Base-by-base conservation (phyloP, 495 filamentous ascomycete species). In the Filosporella fistucella region DNA sequence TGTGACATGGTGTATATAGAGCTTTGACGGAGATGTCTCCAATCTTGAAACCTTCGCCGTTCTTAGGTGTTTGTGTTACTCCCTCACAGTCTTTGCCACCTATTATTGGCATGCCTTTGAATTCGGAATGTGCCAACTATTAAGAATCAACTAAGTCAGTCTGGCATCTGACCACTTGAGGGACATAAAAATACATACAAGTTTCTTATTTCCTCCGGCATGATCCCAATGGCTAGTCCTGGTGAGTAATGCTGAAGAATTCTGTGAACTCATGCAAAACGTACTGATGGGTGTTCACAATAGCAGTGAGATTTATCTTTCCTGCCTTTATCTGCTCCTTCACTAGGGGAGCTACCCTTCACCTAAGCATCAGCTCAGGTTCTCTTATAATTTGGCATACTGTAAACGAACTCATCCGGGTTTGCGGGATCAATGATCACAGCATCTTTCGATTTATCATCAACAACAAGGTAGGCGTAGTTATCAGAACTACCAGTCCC, bases 231-330 rank as follows among this genome's bases (percentile, higher is more conserved):
- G 93, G 62, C 91, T 96, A 48, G 9, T 14, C 38, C 44, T 12
- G 14, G 22, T 55, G 23, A 55, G 36, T 45, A 44, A 35, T 11
- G 2, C 55, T 36, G 53, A 30, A 8, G 38, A 29, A 16, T 16
- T 10, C 11, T 17, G 26, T 10, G 37, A 16, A 16, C 22, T 23
- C 24, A 23, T 33, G 9, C n/a, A 33, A 17, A 41, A 42, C 85
- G 63, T 71, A 96, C 91, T 97, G 94, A 58, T 98, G 93, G 1
- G 93, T 98, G 57, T 97, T 98, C 47, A 97, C 81, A 63, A 98
- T 95, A 8, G 81, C 86, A 2, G 75, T 89, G 17, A 98, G 70
- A 51, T 94, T 88, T 59, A 95, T 90, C 51, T 80, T 78, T 3
- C 84, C 81, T 35, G 69, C 67, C 12, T 79, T 58, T 22, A 91